A percentile compares a stretch with the other conserved stretches of the same genome.
Evolutionary conservation across 2,329 filamentous ascomycete genomes (phyloP).

Genomic region (Trichoderma simmonsii): DNA sequence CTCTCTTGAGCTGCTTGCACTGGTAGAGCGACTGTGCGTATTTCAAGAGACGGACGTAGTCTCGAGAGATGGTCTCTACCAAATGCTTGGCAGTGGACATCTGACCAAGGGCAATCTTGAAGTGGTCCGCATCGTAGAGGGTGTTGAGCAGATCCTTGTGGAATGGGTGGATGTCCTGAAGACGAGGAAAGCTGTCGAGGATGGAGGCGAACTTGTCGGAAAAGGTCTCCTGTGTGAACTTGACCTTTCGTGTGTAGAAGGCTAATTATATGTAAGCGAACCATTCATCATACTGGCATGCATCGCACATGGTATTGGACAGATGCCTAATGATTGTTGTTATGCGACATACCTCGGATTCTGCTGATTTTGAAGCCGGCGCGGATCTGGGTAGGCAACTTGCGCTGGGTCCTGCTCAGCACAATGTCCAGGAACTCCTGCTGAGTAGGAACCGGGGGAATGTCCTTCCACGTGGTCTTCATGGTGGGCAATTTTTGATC

Average conservation of each 20-base stretch:
- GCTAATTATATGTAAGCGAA: constrained; percentile 41
- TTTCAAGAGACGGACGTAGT: constrained; percentile 89
- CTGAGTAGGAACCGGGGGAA: constrained; percentile 82
- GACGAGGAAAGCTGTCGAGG: constrained; percentile 85
- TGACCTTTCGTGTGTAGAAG: constrained; percentile 97
- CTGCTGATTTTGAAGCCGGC: constrained; percentile 91
- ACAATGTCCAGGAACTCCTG: constrained; percentile 98
- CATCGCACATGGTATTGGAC: neutral
- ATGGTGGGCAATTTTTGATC: constrained; percentile 40
- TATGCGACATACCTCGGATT: constrained; percentile 60
- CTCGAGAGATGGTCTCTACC: constrained; percentile 91
- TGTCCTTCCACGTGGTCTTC: constrained; percentile 70
- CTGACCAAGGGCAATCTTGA: constrained; percentile 93
- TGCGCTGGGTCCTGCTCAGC: constrained; percentile 85
- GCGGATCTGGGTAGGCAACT: constrained; percentile 91
- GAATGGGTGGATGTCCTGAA: constrained; percentile 95
- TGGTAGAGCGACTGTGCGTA: constrained; percentile 97
- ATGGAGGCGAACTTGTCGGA: constrained; percentile 89
- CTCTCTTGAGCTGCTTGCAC: constrained; percentile 97
- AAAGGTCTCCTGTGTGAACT: constrained; percentile 96
- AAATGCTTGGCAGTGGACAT: constrained; percentile 93
- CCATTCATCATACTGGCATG: neutral
- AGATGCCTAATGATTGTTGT: neutral
- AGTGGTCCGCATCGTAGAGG: constrained; percentile 97
- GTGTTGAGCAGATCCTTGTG: constrained; percentile 84